A percentile compares a stretch with the other conserved stretches of the same genome.
These are phyloP conservation scores for Luffa acutangula DNA, from an alignment of 306 rosid genomes.

Conservation along the genomic window DNA sequence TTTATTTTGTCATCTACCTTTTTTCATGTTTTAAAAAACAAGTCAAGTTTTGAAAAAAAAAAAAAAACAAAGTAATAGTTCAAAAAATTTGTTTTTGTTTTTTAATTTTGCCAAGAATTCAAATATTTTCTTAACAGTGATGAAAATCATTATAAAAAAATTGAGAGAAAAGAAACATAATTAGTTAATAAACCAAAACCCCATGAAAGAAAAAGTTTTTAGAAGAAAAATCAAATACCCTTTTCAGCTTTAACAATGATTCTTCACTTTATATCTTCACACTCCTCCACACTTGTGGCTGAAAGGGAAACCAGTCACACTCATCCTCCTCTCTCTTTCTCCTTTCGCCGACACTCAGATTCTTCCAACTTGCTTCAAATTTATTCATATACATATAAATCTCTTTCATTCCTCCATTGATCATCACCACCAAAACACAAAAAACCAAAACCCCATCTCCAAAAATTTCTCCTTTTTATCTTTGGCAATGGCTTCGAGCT, in stretches of 20 bases:
- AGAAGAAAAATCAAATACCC: background rate
- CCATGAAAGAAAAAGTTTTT: background rate
- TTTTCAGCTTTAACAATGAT: background rate
- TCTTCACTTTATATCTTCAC: background rate
- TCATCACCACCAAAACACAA: background rate
- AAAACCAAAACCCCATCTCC: background rate
- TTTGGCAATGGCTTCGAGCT: background rate
- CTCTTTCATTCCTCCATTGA: background rate
- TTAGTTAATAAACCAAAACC: background rate
- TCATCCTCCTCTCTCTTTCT: background rate
- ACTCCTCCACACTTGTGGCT: slow-evolving; percentile 3
- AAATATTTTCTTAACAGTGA: no score
- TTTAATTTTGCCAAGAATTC: no score
- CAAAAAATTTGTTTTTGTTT: no score
- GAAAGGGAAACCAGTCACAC: background rate
- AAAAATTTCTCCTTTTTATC: background rate
- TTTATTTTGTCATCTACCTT: no score
- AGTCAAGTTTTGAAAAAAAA: no score
- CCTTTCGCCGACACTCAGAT: background rate
- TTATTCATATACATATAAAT: background rate
- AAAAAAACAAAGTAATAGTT: no score
- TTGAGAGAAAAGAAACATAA: no score
- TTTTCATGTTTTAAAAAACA: no score
- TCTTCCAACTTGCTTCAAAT: slow-evolving; percentile 9
- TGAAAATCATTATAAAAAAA: no score